These are phyloP conservation scores for Fusarium bactridioides DNA, from an alignment of 2,329 filamentous ascomycete species.

Conservation along the genomic window DNA sequence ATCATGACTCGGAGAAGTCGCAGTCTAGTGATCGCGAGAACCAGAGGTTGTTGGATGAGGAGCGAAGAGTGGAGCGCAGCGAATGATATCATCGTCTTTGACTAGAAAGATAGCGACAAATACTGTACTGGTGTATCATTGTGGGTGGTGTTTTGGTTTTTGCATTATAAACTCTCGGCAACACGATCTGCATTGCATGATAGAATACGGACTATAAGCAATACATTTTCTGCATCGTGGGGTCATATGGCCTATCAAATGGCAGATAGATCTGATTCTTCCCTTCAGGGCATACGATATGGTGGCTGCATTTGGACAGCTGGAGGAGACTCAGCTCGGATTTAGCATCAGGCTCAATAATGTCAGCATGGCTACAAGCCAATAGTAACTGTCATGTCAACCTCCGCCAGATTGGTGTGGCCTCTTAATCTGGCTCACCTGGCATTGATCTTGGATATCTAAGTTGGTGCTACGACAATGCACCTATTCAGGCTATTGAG, in stretches of 20 bases:
- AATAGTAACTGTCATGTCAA: not conserved
- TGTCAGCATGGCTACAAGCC: not conserved
- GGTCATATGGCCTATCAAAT: not conserved
- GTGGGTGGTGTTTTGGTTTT: not conserved
- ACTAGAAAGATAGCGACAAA: not conserved
- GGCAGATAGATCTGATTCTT: not conserved
- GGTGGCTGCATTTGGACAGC: not conserved
- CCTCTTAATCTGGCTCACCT: not conserved
- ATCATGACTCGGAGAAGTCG: slow-evolving; percentile 48
- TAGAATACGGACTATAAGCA: not conserved
- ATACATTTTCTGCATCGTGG: not conserved
- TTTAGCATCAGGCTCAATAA: not conserved
- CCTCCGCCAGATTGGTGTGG: not conserved
- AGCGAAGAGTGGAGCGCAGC: slow-evolving; percentile 37
- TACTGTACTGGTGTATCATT: not conserved
- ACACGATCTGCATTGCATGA: not conserved
- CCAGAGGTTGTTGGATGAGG: slow-evolving; percentile 42
- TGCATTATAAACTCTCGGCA: slow-evolving; percentile 1
- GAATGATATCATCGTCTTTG: not conserved
- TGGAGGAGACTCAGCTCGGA: not conserved
- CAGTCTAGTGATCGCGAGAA: slow-evolving; percentile 24
- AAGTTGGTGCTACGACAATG: not conserved
- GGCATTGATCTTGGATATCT: not conserved
- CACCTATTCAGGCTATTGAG: not conserved
- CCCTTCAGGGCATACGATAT: not conserved